Evolutionary conservation across 176 grass and related monocot genomes (phyloP), one percentile per base, ranked within the genome.

Genomic region (Carex scoparia): DNA sequence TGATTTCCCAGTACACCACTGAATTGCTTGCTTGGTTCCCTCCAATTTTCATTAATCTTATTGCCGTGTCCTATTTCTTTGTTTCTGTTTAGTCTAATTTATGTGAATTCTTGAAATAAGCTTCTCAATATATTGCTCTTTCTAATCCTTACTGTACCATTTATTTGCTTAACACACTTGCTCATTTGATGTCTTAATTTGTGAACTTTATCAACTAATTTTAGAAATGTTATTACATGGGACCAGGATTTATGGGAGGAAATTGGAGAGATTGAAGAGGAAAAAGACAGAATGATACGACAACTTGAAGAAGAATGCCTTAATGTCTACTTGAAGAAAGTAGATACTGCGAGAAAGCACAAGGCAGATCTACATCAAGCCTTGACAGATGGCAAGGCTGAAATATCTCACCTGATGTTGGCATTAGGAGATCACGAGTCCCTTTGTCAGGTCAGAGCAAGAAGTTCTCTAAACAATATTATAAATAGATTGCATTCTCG

Each of bases 241-340:
- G 65, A 61, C 31, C 89, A 97, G 94, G 89, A 61, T 38, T 85
- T 97, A n/a, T 97, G 89, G 94, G 84, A 89, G 79, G 92, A 94
- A 72, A 94, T 98, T 56, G 95, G 95, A 5, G 86, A 90, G 83
- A 81, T 49, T 61, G 95, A 98, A 54, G 61, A 79, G 40, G 91
- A 93, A 86, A 94, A 91, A 75, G 88, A 94, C 68, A 93, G 23
- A 76, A 88, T 92, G 87, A 93, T 94, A 72, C 31, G 91, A 66
- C 85, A 94, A 28, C 82, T 98, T 16, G 92, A 94, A 80, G 89
- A 98, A 58, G 92, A 97, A 10, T 97, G 92, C 61, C 92, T 94
- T 27, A 90, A 94, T 64, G 84, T 98, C 18, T 98, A 98, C 84
- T 77, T 59, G 66, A 86, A 80, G 64, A 94, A 94, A 85, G 92